These are phyloP conservation scores for Aureobasidium sp. DNA, from an alignment of 2,329 filamentous ascomycete genomes.

Conservation along the genomic window DNA sequence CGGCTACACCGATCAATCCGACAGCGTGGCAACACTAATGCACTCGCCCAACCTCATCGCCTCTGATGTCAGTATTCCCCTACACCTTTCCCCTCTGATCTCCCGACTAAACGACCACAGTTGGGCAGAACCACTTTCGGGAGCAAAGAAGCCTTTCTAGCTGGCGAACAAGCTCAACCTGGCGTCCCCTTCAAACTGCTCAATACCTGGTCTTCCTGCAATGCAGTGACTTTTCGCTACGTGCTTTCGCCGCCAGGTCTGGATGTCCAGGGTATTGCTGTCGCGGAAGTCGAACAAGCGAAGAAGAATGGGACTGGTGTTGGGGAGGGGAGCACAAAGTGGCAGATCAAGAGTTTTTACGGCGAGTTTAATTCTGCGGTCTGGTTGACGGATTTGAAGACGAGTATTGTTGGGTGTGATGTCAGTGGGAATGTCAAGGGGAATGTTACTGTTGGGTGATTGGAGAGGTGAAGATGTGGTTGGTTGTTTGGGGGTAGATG, in stretches of 20 bases:
- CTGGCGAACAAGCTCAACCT: conserved; percentile 27
- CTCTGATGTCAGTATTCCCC: neutral
- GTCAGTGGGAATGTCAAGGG: neutral
- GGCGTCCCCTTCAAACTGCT: conserved; percentile 27
- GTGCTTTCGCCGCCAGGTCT: conserved; percentile 23
- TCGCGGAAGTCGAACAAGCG: neutral
- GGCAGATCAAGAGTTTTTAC: conserved; percentile 30
- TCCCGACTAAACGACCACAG: neutral
- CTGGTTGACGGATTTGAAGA: conserved; percentile 22
- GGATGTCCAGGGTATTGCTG: conserved; percentile 20
- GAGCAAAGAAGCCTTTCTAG: conserved; percentile 23
- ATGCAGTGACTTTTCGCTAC: conserved; percentile 26
- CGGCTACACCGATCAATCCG: conserved; percentile 28
- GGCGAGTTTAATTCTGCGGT: conserved; percentile 31
- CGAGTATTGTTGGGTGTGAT: neutral
- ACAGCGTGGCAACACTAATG: conserved; percentile 29
- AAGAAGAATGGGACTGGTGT: neutral
- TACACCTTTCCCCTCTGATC: neutral
- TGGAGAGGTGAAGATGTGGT: neutral
- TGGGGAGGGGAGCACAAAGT: conserved; percentile 13
- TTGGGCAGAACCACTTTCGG: conserved; percentile 21
- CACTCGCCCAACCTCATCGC: neutral
- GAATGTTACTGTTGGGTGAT: neutral
- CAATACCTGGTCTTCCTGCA: conserved; percentile 25
- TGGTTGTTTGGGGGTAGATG: neutral